A percentile compares a stretch with the other conserved stretches of the same genome.
These are phyloP conservation scores for Cystobasidium tubakii DNA, from an alignment of 768 basidiomycete species.

Conservation along the genomic window DNA sequence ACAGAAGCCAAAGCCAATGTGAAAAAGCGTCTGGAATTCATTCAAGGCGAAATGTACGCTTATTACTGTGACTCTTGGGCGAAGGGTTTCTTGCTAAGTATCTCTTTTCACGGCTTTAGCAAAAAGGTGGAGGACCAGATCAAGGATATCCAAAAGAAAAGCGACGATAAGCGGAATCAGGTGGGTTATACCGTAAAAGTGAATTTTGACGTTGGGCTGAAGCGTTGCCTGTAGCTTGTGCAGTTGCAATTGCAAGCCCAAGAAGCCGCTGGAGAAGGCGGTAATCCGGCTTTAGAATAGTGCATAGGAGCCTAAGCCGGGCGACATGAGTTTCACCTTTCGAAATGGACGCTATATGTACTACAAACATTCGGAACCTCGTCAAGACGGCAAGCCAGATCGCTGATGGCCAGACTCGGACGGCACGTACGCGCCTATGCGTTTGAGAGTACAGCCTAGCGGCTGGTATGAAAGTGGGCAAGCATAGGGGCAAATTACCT, in stretches of 20 bases:
- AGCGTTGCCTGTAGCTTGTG: conserved; percentile 11
- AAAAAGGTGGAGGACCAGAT: conserved; percentile 76
- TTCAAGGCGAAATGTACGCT: conserved; percentile 74
- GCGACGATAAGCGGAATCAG: conserved; percentile 76
- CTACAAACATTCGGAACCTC: no score
- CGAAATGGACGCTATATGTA: no score
- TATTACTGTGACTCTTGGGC: background rate
- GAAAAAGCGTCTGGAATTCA: conserved; percentile 82
- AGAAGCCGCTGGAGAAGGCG: conserved; percentile 31
- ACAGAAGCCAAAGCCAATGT: conserved; percentile 80
- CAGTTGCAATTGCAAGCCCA: conserved; percentile 35
- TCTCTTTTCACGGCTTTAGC: conserved; percentile 49
- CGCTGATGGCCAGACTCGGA: no score
- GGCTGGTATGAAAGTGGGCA: no score
- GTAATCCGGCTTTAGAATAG: background rate
- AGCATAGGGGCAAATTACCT: no score
- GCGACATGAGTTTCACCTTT: no score
- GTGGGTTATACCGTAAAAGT: conserved; percentile 51
- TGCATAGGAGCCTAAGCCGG: background rate
- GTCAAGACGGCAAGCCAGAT: no score
- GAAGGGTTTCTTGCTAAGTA: background rate
- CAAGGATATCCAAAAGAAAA: conserved; percentile 67
- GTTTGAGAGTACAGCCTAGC: no score
- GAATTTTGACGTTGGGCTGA: background rate
- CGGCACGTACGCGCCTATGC: no score